Evolutionary conservation across 495 filamentous ascomycete genomes (phyloP).

Genomic region (Ramalina intermedia): DNA sequence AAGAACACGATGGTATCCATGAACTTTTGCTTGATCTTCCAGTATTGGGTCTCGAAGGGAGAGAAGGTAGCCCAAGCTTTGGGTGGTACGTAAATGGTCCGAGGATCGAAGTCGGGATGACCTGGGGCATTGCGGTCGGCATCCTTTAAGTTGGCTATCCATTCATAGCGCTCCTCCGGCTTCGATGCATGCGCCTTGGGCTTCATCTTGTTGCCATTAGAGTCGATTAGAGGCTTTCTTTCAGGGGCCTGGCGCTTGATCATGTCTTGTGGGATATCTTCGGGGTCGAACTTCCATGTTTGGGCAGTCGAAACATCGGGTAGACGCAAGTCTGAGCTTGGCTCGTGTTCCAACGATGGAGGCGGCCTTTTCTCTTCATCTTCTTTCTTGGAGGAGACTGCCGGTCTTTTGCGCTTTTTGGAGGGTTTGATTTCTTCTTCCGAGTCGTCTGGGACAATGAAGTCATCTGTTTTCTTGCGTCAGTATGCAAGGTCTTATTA

Average conservation of each 20-base stretch:
- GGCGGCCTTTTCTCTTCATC: constrained; percentile 40
- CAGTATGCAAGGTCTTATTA: neutral
- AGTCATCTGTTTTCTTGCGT: constrained; percentile 40
- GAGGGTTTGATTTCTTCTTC: constrained; percentile 54
- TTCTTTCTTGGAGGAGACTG: constrained; percentile 30
- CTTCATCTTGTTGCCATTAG: constrained; percentile 39
- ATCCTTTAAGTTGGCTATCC: constrained; percentile 76
- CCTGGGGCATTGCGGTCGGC: constrained; percentile 62
- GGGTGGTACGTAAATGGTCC: constrained; percentile 77
- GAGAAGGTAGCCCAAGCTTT: constrained; percentile 65
- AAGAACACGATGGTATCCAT: constrained; percentile 99
- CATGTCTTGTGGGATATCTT: constrained; percentile 41
- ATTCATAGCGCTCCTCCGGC: constrained; percentile 70
- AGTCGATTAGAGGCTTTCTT: constrained; percentile 4
- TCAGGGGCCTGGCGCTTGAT: constrained; percentile 34
- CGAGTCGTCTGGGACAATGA: constrained; percentile 65
- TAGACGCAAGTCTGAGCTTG: constrained; percentile 27
- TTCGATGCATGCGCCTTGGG: constrained; percentile 63
- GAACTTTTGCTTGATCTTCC: constrained; percentile 97
- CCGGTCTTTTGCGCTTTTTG: constrained; percentile 59
- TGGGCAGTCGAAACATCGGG: constrained; percentile 58
- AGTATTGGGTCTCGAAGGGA: constrained; percentile 95
- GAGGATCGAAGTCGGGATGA: constrained; percentile 88
- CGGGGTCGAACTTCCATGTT: constrained; percentile 76
- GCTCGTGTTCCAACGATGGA: constrained; percentile 13